Base-by-base conservation (phyloP, 768 basidiomycete genomes). In the Agaricus bisporus region DNA sequence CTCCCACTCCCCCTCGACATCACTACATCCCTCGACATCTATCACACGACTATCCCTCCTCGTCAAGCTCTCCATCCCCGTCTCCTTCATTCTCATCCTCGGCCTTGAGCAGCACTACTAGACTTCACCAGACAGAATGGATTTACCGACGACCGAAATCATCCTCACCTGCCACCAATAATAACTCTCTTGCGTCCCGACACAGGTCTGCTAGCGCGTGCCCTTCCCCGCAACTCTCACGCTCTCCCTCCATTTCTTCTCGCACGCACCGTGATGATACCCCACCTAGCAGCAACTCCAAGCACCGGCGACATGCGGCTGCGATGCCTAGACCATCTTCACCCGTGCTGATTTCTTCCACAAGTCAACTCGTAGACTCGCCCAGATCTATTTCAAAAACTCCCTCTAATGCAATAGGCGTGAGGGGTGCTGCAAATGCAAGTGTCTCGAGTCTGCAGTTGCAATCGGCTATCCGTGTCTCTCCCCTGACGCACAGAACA, bases 51-150 rank as follows among this genome's bases (percentile, higher is more conserved):
- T 47, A 47, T 28, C 28, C 49, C 9, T 62, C 61, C 39, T 56
- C 57, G 26, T 54, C 56, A 38, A 54, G 56, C 12, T 59, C 61
- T 28, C 60, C 63, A 14, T 60, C 59, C n/a, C 64, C 63, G 17
- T 60, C 59, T 28, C 64, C 60, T 26, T 59, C 54, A 17, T 41
- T 60, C 41, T 54, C 59, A 9, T 57, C 60, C 51, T 55, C 56
- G 37, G 48, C 53, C 8, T 17, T 54, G 39, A 54, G 53, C 29
- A 54, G 53, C 10, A 22, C 18, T 15, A 41, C 35, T 37, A 38
- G 53, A 36, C n/a, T 17, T 18, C 52, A 29, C 25, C 52, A 54
- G 36, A 54, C 46, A 2, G 53, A 54, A 37, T 54, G 53, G 53
- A 54, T 54, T 8, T 54, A 54, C 41, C 46, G 53, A 17, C 17